Conservation (phyloP, 371 early-diverging fungal genomes). For the Rhizomucor miehei region DNA sequence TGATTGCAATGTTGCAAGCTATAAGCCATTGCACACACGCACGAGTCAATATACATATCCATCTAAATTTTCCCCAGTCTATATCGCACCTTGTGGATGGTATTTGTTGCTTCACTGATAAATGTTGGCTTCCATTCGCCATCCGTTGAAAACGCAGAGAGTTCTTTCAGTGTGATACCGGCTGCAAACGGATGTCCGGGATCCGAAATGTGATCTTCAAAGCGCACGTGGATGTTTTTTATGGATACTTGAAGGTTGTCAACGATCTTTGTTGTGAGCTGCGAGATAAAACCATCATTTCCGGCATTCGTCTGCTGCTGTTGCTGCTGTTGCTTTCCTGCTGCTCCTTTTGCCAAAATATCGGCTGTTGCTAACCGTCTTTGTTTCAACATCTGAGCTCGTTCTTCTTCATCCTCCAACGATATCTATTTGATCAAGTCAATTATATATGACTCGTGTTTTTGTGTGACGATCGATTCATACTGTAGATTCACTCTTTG, state of each 20-base stretch:
- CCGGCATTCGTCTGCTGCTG: conserved; percentile 52
- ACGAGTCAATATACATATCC: background rate
- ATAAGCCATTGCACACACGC: no score
- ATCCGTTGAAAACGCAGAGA: conserved; percentile 82
- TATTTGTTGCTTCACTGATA: conserved; percentile 57
- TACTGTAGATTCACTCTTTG: conserved; percentile 57
- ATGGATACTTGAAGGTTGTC: conserved; percentile 89
- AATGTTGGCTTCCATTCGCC: conserved; percentile 72
- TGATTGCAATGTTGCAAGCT: conserved; percentile 64
- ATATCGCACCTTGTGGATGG: conserved; percentile 62
- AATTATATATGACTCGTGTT: background rate
- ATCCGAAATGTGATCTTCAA: conserved; percentile 72
- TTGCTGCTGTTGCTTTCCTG: conserved; percentile 51
- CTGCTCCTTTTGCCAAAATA: conserved; percentile 34
- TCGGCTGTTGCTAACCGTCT: conserved; percentile 82
- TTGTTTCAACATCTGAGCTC: conserved; percentile 77
- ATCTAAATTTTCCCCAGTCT: no score
- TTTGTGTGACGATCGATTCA: background rate
- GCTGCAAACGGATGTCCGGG: conserved; percentile 69
- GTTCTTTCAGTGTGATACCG: conserved; percentile 75
- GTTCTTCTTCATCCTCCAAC: conserved; percentile 78
- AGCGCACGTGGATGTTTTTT: conserved; percentile 84
- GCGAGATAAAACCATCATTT: conserved; percentile 60
- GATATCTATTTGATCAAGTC: conserved; percentile 22
- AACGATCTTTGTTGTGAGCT: conserved; percentile 77